Evolutionary conservation across 352 stramenopile species (phyloP).

Genomic region (Globisporangium iwayamae): DNA sequence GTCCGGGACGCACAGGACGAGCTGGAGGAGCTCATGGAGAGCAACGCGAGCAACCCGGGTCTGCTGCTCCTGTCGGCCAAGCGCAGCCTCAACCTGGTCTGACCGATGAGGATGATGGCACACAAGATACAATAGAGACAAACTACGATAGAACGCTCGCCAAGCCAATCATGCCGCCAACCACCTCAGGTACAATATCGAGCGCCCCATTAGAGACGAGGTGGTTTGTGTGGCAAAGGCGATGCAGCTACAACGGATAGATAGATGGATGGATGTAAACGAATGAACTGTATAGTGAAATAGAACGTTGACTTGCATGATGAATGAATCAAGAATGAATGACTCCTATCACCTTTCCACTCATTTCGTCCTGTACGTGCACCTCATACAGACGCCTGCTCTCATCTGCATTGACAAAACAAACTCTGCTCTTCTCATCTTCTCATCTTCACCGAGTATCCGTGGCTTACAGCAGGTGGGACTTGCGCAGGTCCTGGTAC

Average conservation of each 20-base stretch:
- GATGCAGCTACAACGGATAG: neutral
- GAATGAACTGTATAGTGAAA: neutral
- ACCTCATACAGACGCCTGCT: neutral
- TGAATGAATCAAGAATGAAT: neutral
- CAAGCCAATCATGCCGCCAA: neutral
- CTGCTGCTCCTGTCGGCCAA: neutral
- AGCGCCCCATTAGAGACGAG: neutral
- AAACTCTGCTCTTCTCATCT: neutral
- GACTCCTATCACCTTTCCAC: neutral
- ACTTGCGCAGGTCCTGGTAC: slow-evolving; percentile 87
- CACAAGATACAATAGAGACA: neutral
- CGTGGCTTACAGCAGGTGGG: slow-evolving; percentile 68
- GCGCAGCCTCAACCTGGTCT: slow-evolving; percentile 10
- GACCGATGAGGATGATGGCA: slow-evolving; percentile 1
- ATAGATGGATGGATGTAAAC: neutral
- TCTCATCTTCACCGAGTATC: neutral
- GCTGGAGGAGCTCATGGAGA: slow-evolving; percentile 12
- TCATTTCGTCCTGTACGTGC: neutral
- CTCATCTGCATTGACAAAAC: neutral
- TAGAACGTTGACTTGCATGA: neutral
- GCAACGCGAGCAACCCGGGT: neutral
- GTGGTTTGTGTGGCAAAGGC: neutral
- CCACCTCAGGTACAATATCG: slow-evolving; percentile 1
- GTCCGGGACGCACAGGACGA: slow-evolving; percentile 24
- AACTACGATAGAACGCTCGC: neutral